Evolutionary conservation across 768 basidiomycete genomes (phyloP), one percentile per base, ranked within the genome.

Genomic region (Phlebiopsis gigantea): DNA sequence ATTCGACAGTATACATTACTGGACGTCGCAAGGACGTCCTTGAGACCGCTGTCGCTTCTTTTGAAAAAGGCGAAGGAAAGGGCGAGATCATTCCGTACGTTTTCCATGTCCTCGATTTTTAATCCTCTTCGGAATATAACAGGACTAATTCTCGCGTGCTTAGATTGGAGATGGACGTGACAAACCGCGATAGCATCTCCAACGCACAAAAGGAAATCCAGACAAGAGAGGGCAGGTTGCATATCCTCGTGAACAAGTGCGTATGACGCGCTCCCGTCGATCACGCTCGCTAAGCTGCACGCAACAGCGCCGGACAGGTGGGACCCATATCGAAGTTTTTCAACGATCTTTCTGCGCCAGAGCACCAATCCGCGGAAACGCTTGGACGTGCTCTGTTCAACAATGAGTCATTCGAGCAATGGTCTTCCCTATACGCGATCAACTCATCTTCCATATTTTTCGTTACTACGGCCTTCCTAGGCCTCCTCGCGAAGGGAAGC

Each of bases 161-260:
- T 26, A 87, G 88, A 22, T 56, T 90, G 34, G 73, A 75, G 61
- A 83, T 92, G 79, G 90, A 93, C 63, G 82, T 82, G 22, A 89
- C 89, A 1, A 72, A 78, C 65, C 86, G 86, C 63, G 74, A 77
- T 45, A 87, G 86, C 56, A 93, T 93, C 53, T 59, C 72, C 48
- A 71, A 68, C 10, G 83, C 74, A 4, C 83, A 85, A 59, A 74
- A 79, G 39, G 46, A 73, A 10, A 77, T 89, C 41, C 73, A 80
- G 62, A 70, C 77, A 50, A 76, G 75, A 58, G 85, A 91, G 47
- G 87, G 88, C 26, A 87, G 77, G 61, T 65, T 93, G 42, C 88
- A 93, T 63, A 80, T 91, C 52, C 79, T 93, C 4, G 82, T 92
- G 31, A 93, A 93, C 74, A 92, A 92, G 90, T 92, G 57, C 42